Evolutionary conservation across 2,329 filamentous ascomycete species (phyloP), one percentile per base, ranked within the genome.

Genomic region (Cryphonectria parasitica): DNA sequence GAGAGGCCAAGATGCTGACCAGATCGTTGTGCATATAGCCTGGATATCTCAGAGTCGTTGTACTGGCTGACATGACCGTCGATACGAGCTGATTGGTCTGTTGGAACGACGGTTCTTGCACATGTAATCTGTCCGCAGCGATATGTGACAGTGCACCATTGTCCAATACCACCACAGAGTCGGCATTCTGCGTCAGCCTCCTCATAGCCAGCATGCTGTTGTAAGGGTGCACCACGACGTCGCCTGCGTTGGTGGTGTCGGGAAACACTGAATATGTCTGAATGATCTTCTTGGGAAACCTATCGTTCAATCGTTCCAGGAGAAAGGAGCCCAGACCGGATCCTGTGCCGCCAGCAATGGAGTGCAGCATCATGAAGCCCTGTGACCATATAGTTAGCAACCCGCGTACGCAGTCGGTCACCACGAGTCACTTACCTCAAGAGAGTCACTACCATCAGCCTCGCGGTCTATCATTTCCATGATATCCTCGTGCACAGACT

Each of bases 11-110:
- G 76, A 99, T 98, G 81, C 95, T 96, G 78, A 97, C 95, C 22
- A 99, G 91, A 79, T 99, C 96, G 81, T 99, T 99, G 85, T 99
- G 96, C 96, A 99, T 99, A 83, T 99, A 99, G 54, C 96, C 96
- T 1, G 96, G 96, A 80, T 99, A 99, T 78, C 96, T 89, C 66
- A 99, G 89, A 2, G 97, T 98, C 13, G 95, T 98, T 4, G 96
- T 99, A 78, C 94, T 97, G 54, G 96, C 96, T 49, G 95, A 98
- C 96, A 99, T 99, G 80, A 99, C 97, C 1, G 97, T 99, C 10
- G 94, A 96, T 4, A 96, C 95, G 49, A 99, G 87, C 80, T 98
- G 96, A 79, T 99, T 99, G 1, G 96, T 99, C 81, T 99, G 97
- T 76, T 97, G 92, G 80, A 98, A 98, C 0, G 94, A 97, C 0